These are phyloP conservation scores for Apiospora aurea DNA, from an alignment of 2,329 filamentous ascomycete genomes.

Conservation along the genomic window DNA sequence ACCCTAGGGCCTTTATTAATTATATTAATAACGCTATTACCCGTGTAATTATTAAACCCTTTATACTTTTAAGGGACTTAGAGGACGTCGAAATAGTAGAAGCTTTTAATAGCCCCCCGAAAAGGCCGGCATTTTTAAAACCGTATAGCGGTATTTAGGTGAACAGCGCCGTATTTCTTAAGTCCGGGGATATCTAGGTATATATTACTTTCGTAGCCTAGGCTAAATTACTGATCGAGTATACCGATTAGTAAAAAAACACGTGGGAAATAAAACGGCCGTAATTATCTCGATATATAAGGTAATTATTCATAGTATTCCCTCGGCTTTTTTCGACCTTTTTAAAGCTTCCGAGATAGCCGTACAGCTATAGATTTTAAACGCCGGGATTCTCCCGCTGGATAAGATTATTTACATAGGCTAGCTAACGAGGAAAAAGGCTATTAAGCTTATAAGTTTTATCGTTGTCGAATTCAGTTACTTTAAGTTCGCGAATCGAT, in stretches of 20 bases:
- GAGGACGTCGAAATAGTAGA: too few species aligned
- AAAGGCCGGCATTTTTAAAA: too few species aligned
- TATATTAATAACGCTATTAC: too few species aligned
- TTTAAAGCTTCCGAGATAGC: not conserved
- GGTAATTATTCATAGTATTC: not conserved
- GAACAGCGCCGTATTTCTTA: too few species aligned
- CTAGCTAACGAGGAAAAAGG: not conserved
- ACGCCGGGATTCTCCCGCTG: not conserved
- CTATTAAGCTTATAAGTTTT: not conserved
- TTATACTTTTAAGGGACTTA: too few species aligned
- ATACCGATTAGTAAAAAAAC: not conserved
- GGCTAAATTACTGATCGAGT: not conserved
- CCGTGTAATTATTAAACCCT: not conserved
- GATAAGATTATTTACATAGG: too few species aligned
- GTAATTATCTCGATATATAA: not conserved
- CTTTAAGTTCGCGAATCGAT: not conserved
- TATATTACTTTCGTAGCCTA: not conserved
- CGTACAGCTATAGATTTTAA: not conserved
- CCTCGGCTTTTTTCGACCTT: not conserved
- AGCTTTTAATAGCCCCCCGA: too few species aligned
- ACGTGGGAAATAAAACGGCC: not conserved
- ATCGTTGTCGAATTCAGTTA: not conserved
- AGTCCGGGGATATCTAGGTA: too few species aligned
- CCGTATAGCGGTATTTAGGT: too few species aligned
- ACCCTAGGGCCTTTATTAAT: not conserved